These are phyloP conservation scores for Ploettnerulaceae sp. DNA, from an alignment of 2,329 filamentous ascomycete species.

Conservation along the genomic window DNA sequence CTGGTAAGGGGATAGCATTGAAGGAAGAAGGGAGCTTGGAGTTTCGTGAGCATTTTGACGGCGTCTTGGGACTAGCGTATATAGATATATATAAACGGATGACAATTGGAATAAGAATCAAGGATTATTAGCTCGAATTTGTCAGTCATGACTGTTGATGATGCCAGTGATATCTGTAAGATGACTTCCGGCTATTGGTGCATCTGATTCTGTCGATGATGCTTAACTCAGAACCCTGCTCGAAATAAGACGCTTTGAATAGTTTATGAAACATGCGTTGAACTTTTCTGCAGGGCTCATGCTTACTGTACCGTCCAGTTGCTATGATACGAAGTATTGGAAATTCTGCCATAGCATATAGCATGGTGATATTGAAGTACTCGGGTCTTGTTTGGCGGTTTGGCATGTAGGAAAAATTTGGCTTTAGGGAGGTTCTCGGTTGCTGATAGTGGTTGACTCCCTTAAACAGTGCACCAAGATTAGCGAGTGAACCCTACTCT, in stretches of 20 bases:
- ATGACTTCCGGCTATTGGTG: neutral
- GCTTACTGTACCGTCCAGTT: constrained; percentile 7
- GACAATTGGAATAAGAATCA: constrained; percentile 1
- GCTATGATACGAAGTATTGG: neutral
- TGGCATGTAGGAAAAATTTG: neutral
- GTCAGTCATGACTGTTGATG: constrained; percentile 1
- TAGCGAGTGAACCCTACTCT: neutral
- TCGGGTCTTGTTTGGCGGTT: neutral
- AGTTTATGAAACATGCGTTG: constrained; percentile 13
- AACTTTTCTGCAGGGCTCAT: constrained; percentile 9
- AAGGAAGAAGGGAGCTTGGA: constrained; percentile 3
- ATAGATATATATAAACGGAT: constrained; percentile 15
- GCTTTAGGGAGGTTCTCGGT: neutral
- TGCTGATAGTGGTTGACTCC: neutral
- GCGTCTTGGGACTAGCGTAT: constrained; percentile 8
- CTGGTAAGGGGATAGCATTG: constrained; percentile 10
- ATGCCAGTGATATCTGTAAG: neutral
- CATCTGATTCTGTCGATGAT: neutral
- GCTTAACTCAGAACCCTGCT: neutral
- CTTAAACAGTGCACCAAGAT: neutral
- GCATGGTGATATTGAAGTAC: constrained; percentile 6
- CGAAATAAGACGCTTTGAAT: neutral
- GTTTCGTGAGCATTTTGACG: constrained; percentile 16
- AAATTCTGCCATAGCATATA: constrained; percentile 4
- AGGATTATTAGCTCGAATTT: neutral